Conservation (phyloP, 2,329 filamentous ascomycete species). For the Lachnellula subtilissima region DNA sequence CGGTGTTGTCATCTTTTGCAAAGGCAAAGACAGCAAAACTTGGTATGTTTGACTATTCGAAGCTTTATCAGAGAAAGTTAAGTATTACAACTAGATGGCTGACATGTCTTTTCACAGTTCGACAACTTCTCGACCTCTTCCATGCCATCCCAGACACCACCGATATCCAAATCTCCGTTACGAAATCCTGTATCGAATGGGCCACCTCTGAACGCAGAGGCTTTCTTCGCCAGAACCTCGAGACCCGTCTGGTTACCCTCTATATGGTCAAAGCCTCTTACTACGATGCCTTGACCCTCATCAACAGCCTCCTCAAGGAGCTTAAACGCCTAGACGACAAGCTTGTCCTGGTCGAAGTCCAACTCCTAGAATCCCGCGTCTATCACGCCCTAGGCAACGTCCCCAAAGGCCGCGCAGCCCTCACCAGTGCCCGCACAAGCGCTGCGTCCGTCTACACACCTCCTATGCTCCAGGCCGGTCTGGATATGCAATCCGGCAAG, state of each 20-base stretch:
- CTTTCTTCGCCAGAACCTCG: conserved; percentile 96
- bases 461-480: conserved; percentile 86
- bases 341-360: conserved; percentile 94
- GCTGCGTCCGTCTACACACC: conserved; percentile 97
- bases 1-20: conserved; percentile 89
- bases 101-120: conserved; percentile 54
- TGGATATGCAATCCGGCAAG: conserved; percentile 99
- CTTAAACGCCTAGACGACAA: conserved; percentile 98
- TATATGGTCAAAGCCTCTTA: conserved; percentile 98
- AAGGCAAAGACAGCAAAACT: conserved; percentile 99
- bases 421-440: conserved; percentile 90
- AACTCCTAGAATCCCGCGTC: conserved; percentile 91
- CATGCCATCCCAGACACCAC: conserved; percentile 87
- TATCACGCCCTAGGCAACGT: conserved; percentile 98
- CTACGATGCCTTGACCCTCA: conserved; percentile 93
- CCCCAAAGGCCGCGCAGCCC: conserved; percentile 87
- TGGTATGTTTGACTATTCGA: conserved; percentile 53
- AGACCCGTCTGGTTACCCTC: conserved; percentile 87
- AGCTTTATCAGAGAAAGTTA: background rate
- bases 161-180: conserved; percentile 91
- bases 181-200: conserved; percentile 99
- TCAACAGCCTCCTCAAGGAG: conserved; percentile 93
- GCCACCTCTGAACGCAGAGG: conserved; percentile 88
- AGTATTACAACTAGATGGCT: background rate
- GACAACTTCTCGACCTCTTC: conserved; percentile 94